These are phyloP conservation scores for Penicillium subrubescens DNA, from an alignment of 495 filamentous ascomycete genomes.

Conservation along the genomic window DNA sequence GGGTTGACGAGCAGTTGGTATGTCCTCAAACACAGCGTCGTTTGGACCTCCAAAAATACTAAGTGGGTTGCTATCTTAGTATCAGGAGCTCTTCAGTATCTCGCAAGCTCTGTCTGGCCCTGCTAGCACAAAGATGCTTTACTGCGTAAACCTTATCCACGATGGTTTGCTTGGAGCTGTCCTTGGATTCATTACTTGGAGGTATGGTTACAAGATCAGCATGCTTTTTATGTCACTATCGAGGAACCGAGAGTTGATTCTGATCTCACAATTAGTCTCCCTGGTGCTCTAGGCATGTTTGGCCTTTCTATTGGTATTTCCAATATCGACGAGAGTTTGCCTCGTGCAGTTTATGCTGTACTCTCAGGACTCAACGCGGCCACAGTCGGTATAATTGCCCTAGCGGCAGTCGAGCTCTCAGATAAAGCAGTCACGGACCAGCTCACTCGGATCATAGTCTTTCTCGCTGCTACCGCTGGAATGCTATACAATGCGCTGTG, in stretches of 20 bases:
- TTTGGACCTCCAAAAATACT: not conserved
- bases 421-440: constrained; percentile 3
- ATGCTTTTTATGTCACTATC: not conserved
- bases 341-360: not conserved
- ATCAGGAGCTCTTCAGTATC: constrained; percentile 7
- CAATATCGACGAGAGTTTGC: not conserved
- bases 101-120: constrained; percentile 7
- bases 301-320: not conserved
- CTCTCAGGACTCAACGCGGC: constrained; percentile 7
- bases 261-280: not conserved
- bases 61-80: not conserved
- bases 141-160: constrained; percentile 4
- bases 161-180: not conserved
- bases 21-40: not conserved
- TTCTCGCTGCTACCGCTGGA: not conserved
- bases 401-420: constrained; percentile 6
- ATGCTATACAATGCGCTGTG: constrained; percentile 8
- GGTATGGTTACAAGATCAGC: not conserved
- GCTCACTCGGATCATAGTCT: not conserved
- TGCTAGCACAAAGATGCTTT: constrained; percentile 8
- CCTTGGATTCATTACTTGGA: constrained; percentile 7
- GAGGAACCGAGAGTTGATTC: not conserved
- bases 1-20: not conserved
- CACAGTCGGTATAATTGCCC: constrained; percentile 10
- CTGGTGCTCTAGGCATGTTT: not conserved